Conservation (phyloP, 441 rosid genomes). For the Adansonia gregorii region DNA sequence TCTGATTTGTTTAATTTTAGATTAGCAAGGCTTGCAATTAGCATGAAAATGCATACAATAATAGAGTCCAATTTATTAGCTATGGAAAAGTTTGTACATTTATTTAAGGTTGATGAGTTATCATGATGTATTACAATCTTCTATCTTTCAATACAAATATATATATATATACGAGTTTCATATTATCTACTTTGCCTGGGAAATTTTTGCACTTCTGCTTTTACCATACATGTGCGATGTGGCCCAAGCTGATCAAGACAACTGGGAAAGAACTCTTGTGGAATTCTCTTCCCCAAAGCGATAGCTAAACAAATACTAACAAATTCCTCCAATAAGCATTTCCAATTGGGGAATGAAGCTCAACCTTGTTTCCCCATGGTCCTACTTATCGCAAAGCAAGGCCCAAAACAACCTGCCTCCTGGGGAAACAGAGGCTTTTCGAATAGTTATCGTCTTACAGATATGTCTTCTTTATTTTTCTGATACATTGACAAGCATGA, state of each 20-base stretch:
- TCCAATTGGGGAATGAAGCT: neutral
- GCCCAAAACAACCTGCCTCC: neutral
- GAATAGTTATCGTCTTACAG: neutral
- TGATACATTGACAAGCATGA: neutral
- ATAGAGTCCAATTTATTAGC: neutral
- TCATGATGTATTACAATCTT: too few species aligned
- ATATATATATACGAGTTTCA: neutral
- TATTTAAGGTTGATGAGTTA: too few species aligned
- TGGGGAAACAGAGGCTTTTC: neutral
- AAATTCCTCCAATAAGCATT: neutral
- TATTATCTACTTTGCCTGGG: neutral
- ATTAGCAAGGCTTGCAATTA: neutral
- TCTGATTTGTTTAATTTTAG: neutral
- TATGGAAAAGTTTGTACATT: too few species aligned
- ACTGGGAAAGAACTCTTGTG: neutral
- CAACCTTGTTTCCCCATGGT: conserved; percentile 2
- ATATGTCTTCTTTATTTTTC: neutral
- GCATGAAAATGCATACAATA: neutral
- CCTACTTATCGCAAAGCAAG: conserved; percentile 21
- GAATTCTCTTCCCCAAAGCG: neutral
- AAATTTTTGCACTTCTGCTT: neutral
- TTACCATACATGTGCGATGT: neutral
- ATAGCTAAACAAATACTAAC: neutral
- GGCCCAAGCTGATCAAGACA: neutral
- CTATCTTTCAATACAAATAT: too few species aligned